Percentiles rank a stretch among this genome's conserved stretches.
phyloP scores from a whole-genome alignment of 1,284 basidiomycete genomes.

The Microbotryum intermedium region DNA sequence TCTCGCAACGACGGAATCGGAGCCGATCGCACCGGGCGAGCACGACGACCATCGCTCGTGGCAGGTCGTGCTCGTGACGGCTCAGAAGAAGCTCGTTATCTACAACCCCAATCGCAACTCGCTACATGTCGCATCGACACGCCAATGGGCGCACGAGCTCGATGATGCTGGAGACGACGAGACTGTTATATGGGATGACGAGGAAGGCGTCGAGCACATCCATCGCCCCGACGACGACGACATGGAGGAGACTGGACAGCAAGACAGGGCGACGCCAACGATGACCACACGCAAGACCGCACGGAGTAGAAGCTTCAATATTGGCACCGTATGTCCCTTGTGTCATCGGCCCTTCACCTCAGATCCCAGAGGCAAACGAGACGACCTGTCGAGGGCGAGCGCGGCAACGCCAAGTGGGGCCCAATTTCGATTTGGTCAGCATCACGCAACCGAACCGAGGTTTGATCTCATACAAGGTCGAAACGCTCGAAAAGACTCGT shows the following conservation, averaged over 20 bases:
- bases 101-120: conserved; percentile 4
- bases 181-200: background rate
- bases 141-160: background rate
- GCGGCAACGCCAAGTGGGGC: too few relatives aligned
- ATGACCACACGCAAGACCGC: background rate
- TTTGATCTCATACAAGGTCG: background rate
- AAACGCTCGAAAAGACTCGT: background rate
- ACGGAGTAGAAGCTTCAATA: background rate
- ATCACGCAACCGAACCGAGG: background rate
- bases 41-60: background rate
- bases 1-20: too few relatives aligned
- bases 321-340: conserved; percentile 9
- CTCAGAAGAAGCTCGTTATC: conserved; percentile 12
- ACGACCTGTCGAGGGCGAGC: too few relatives aligned
- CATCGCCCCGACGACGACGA: background rate
- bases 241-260: background rate
- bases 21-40: too few relatives aligned
- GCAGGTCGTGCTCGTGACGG: conserved; percentile 12
- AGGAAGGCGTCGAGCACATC: background rate
- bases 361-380: too few relatives aligned
- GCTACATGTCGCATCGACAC: conserved; percentile 1
- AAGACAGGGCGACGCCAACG: background rate
- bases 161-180: background rate
- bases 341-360: conserved; percentile 7
- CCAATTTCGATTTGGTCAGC: background rate